phyloP scores from a whole-genome alignment of 129 eudicot species.

The Cynara cardunculus region DNA sequence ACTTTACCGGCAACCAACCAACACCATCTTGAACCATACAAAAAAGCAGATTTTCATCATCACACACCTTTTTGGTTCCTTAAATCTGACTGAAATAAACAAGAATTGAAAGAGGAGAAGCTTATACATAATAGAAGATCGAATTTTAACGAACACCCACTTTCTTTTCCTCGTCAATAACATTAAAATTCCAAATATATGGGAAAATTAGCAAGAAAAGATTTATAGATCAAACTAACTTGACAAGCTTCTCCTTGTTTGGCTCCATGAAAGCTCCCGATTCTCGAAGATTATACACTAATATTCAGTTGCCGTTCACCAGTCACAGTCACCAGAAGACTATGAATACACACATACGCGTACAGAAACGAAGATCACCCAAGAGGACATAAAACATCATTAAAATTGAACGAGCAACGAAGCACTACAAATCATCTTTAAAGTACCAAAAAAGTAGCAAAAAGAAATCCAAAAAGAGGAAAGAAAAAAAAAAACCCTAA shows the following conservation, averaged over 20 bases:
- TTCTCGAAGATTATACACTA: not conserved
- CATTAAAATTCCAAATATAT: constrained; percentile 14
- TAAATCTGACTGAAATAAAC: constrained; percentile 7
- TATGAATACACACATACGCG: constrained; percentile 14
- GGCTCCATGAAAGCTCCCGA: constrained; percentile 50
- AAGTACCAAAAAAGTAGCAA: not conserved
- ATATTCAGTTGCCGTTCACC: not conserved
- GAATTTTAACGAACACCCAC: constrained; percentile 10
- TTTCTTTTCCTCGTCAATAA: constrained; percentile 9
- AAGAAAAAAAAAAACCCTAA: constrained; percentile 7
- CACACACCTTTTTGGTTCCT: not conserved
- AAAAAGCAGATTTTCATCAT: constrained; percentile 12
- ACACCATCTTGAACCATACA: constrained; percentile 12
- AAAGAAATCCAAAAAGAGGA: not conserved
- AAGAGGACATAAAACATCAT: not conserved
- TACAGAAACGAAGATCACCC: constrained; percentile 1
- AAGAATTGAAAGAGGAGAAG: not conserved
- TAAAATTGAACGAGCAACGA: not conserved
- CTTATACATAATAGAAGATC: constrained; percentile 15
- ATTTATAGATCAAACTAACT: constrained; percentile 38
- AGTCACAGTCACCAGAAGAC: not conserved
- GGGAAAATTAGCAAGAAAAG: constrained; percentile 6
- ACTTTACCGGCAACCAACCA: constrained; percentile 27
- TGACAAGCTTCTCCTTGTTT: constrained; percentile 74
- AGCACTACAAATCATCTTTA: not conserved